Evolutionary conservation across 1,284 basidiomycete genomes (phyloP), one percentile per base, ranked within the genome.

Genomic region (Leccinum variabile): DNA sequence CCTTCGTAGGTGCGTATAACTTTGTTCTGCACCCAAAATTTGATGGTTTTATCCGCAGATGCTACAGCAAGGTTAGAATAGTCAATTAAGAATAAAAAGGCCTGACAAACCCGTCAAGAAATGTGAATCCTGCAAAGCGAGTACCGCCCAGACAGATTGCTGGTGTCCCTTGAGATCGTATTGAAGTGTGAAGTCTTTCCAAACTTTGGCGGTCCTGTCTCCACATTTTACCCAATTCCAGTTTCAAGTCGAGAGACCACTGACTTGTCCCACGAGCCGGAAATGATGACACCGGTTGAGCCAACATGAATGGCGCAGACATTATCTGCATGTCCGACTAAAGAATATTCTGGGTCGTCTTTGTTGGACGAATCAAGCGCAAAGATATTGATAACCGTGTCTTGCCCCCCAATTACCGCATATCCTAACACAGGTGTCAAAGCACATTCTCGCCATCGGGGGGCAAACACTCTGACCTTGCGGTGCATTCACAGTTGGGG

Each of bases 241-340:
- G 22, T 22, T 49, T 59, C 56, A 30, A 60, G 61, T 16, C 28
- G 14, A 30, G 67, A 61, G 50, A 54, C 56, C 14, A 77, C 89
- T 77, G 72, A 95, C 94, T 84, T 90, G 78, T 99, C 97, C 97
- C 97, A 99, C 63, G 94, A 97, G 22, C 97, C 97, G n/a, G 94
- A 96, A 61, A 97, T 87, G 64, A 97, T 87, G 61, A 85, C 81
- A 6, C 92, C 92, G 60, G 82, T 81, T 11, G 84, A 75, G 22
- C 85, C 84, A 5, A 87, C 84, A 72, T 94, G 84, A 64, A 99
- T 80, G 30, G 94, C 84, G 76, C 97, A 99, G 14, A 99, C 86
- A 72, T 99, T 99, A 59, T 91, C 89, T 6, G 86, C 84, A 76
- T 99, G 97, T 37, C 96, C 97, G 56, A 95, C 73, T 30, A 96